Conservation (phyloP, 352 stramenopile species). For the Stramenopiles sp. region DNA sequence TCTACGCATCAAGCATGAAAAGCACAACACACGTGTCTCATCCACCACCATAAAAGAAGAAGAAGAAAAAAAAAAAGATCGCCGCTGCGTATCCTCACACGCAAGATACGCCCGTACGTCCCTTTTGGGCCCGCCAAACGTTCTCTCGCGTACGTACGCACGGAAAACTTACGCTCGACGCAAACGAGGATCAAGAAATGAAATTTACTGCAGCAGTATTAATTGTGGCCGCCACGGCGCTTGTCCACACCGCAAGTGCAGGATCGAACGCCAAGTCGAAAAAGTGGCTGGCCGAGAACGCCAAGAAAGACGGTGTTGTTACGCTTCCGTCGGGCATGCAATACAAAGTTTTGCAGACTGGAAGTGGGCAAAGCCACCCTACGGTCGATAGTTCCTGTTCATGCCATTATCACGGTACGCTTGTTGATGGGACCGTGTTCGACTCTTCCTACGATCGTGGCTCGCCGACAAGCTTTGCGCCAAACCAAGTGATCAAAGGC, state of each 20-base stretch:
- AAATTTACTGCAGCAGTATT: neutral
- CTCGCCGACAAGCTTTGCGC: slow-evolving; percentile 17
- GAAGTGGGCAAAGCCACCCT: slow-evolving; percentile 17
- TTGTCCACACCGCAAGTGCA: neutral
- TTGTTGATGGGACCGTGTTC: slow-evolving; percentile 21
- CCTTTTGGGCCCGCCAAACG: too few relatives aligned
- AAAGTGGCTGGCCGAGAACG: slow-evolving; percentile 44
- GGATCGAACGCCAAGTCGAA: neutral
- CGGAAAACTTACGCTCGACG: too few relatives aligned
- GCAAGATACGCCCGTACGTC: too few relatives aligned
- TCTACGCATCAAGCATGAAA: too few relatives aligned
- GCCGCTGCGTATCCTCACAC: too few relatives aligned
- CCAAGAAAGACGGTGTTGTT: slow-evolving; percentile 39
- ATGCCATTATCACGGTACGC: slow-evolving; percentile 22
- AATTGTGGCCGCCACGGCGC: neutral
- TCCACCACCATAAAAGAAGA: too few relatives aligned
- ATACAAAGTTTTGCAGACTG: slow-evolving; percentile 50
- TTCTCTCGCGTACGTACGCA: too few relatives aligned
- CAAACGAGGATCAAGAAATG: too few relatives aligned
- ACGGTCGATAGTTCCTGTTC: slow-evolving; percentile 13
- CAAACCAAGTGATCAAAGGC: slow-evolving; percentile 42
- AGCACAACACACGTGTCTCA: too few relatives aligned
- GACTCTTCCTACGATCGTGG: slow-evolving; percentile 13
- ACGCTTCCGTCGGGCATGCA: slow-evolving; percentile 40
- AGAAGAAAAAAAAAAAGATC: too few relatives aligned